phyloP scores from a whole-genome alignment of 371 early-diverging fungal genomes.

The Mucor racemosus region DNA sequence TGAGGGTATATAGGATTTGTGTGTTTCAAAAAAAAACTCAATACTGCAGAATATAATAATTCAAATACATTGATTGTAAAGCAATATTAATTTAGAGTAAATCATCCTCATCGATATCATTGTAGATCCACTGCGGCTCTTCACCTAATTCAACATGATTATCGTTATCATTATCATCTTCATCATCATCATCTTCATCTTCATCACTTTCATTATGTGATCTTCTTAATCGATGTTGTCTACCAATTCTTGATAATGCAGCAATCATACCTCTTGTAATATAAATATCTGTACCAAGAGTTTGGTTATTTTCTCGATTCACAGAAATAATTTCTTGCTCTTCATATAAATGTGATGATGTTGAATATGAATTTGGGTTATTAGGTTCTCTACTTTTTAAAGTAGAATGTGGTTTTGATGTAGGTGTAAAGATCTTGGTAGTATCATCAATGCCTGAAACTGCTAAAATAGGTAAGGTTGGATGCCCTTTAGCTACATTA shows the following conservation, averaged over 20 bases:
- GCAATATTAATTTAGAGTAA: too few relatives aligned
- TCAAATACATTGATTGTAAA: too few relatives aligned
- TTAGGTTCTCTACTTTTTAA: constrained; percentile 35
- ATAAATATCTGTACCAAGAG: constrained; percentile 15
- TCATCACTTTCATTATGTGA: neutral
- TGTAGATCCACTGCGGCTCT: too few relatives aligned
- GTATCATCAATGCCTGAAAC: constrained; percentile 77
- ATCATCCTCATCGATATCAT: too few relatives aligned
- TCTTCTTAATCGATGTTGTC: neutral
- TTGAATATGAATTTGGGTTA: constrained; percentile 31
- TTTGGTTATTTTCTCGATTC: constrained; percentile 30
- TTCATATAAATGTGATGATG: constrained; percentile 43
- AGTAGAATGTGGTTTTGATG: constrained; percentile 34
- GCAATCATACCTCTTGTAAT: constrained; percentile 36
- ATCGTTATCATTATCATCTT: neutral
- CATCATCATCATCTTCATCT: neutral
- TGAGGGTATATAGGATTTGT: too few relatives aligned
- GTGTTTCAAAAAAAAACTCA: too few relatives aligned
- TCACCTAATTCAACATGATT: too few relatives aligned
- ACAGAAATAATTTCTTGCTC: constrained; percentile 30
- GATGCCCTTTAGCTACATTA: constrained; percentile 65
- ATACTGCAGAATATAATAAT: too few relatives aligned
- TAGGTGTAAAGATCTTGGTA: constrained; percentile 72
- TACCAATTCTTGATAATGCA: constrained; percentile 19
- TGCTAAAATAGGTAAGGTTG: constrained; percentile 52